Conservation (phyloP, 495 filamentous ascomycete genomes). For the Apiosordaria backusii region DNA sequence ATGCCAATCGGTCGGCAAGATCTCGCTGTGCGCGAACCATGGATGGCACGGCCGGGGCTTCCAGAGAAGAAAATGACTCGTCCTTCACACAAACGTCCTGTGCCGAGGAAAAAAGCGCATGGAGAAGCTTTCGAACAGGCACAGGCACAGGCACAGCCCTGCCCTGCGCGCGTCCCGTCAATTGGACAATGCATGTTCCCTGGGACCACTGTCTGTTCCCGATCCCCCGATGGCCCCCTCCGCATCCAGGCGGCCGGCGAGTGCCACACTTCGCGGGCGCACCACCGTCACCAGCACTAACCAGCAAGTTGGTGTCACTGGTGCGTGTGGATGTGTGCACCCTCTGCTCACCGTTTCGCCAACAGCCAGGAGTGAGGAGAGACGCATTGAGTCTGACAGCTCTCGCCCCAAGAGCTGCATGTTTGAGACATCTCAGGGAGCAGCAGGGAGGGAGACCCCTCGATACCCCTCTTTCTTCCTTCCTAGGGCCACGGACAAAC, state of each 20-base stretch:
- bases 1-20: neutral
- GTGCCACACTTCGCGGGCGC: neutral
- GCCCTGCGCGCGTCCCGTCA: neutral
- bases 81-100: neutral
- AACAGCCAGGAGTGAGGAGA: neutral
- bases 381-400: neutral
- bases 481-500: neutral
- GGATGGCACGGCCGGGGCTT: neutral
- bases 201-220: neutral
- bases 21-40: neutral
- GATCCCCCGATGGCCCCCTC: neutral
- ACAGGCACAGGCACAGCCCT: neutral
- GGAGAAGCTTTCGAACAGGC: neutral
- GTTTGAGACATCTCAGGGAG: neutral
- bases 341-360: neutral
- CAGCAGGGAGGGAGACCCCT: constrained; percentile 1
- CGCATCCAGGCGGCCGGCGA: neutral
- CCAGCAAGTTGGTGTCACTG: neutral
- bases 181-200: neutral
- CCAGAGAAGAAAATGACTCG: neutral
- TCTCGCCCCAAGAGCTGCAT: neutral
- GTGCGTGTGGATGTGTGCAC: neutral
- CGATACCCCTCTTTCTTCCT: neutral
- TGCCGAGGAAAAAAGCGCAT: constrained; percentile 2
- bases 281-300: neutral